Conservation (phyloP, 495 filamentous ascomycete genomes). For the Aspergillus cavernicola region DNA sequence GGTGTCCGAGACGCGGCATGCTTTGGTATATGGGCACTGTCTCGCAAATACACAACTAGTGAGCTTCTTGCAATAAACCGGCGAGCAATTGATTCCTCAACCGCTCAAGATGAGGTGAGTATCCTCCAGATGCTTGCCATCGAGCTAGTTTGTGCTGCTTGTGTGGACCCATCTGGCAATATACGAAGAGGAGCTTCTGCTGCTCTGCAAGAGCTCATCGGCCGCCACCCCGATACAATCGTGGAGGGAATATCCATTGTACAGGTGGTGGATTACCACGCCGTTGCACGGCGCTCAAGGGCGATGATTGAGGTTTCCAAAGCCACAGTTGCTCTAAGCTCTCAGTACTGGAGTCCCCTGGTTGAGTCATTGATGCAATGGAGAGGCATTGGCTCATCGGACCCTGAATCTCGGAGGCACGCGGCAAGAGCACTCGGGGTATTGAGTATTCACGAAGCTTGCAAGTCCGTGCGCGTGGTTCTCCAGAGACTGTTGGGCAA, state of each 20-base stretch:
- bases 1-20: slow-evolving; percentile 96
- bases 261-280: slow-evolving; percentile 88
- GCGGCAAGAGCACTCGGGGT: slow-evolving; percentile 67
- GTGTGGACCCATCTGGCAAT: slow-evolving; percentile 86
- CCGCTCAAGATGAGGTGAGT: slow-evolving; percentile 24
- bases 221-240: slow-evolving; percentile 83
- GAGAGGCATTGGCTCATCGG: slow-evolving; percentile 78
- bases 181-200: slow-evolving; percentile 89
- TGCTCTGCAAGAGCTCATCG: slow-evolving; percentile 90
- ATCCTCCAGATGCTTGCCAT: slow-evolving; percentile 74
- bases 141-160: slow-evolving; percentile 75
- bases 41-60: slow-evolving; percentile 76
- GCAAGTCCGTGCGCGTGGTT: slow-evolving; percentile 29
- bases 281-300: slow-evolving; percentile 78
- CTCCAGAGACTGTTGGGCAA: slow-evolving; percentile 40
- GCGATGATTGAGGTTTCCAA: slow-evolving; percentile 74
- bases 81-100: slow-evolving; percentile 26
- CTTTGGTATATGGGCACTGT: slow-evolving; percentile 92
- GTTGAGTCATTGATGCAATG: slow-evolving; percentile 72
- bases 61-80: slow-evolving; percentile 66
- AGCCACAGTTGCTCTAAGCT: slow-evolving; percentile 58
- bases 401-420: slow-evolving; percentile 65
- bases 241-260: slow-evolving; percentile 77
- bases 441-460: slow-evolving; percentile 41
- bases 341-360: slow-evolving; percentile 66